Conservation (phyloP, 192 early-diverging fungal genomes). For the Helicostylum pulchrum region DNA sequence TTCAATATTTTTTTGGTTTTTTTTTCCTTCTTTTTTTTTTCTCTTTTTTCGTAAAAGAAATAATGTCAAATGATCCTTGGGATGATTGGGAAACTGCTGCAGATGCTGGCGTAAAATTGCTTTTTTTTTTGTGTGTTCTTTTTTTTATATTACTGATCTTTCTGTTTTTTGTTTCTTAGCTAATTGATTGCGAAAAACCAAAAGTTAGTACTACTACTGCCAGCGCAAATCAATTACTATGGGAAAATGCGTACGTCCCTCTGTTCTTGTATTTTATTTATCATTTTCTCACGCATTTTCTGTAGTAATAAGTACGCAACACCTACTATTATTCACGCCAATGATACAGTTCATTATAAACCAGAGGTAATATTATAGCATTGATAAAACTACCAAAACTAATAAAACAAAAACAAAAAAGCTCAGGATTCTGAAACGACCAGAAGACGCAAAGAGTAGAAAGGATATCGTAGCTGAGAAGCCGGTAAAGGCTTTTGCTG, state of each 20-base stretch:
- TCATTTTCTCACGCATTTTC: neutral
- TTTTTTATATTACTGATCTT: neutral
- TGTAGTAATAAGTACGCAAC: neutral
- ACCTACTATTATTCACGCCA: neutral
- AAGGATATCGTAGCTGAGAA: neutral
- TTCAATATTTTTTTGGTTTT: neutral
- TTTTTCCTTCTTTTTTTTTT: neutral
- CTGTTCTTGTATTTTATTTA: neutral
- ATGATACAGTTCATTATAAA: slow-evolving; percentile 8
- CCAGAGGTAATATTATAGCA: neutral
- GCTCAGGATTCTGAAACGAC: slow-evolving; percentile 25
- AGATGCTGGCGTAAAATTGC: slow-evolving; percentile 17
- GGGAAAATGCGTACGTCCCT: slow-evolving; percentile 10
- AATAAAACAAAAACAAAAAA: neutral
- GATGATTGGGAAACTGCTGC: slow-evolving; percentile 30
- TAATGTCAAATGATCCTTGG: slow-evolving; percentile 19
- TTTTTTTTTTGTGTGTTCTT: neutral
- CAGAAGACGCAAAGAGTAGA: neutral
- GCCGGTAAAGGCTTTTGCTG: slow-evolving; percentile 11
- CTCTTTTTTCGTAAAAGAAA: neutral
- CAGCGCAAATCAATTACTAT: slow-evolving; percentile 2
- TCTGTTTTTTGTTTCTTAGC: neutral
- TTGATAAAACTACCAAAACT: neutral
- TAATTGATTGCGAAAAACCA: slow-evolving; percentile 21
- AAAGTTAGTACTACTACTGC: slow-evolving; percentile 10